phyloP scores from a whole-genome alignment of 441 rosid species.

The Populus hybrid region DNA sequence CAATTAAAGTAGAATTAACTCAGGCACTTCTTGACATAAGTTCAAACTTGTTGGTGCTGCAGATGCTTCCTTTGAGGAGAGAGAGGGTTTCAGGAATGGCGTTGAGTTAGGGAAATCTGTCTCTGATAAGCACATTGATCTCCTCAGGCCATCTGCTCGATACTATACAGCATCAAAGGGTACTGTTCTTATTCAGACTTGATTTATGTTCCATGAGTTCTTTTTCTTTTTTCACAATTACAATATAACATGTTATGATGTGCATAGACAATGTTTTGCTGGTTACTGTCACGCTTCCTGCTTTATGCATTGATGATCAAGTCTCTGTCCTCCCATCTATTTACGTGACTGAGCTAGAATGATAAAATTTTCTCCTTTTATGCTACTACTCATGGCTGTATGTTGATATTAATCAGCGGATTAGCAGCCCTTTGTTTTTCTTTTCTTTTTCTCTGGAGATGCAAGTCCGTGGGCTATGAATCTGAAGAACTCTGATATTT shows the following conservation, averaged over 20 bases:
- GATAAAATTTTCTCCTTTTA: background rate
- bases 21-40: too few species aligned
- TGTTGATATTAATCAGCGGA: background rate
- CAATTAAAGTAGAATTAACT: too few species aligned
- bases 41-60: constrained; percentile 7
- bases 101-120: constrained; percentile 52
- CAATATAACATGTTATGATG: background rate
- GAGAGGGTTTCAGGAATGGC: constrained; percentile 36
- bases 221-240: background rate
- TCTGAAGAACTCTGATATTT: background rate
- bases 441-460: background rate
- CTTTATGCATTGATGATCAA: background rate
- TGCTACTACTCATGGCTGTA: background rate
- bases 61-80: constrained; percentile 40
- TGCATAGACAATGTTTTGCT: background rate
- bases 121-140: constrained; percentile 64
- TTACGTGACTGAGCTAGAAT: background rate
- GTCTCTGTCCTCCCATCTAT: background rate
- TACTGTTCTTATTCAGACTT: constrained; percentile 17
- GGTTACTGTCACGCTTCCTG: background rate
- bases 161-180: constrained; percentile 57
- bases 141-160: constrained; percentile 69
- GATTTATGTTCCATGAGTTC: background rate
- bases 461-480: background rate
- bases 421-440: background rate